Evolutionary conservation across 352 stramenopile species (phyloP), one percentile per base, ranked within the genome.

Genomic region (Globisporangium nodosum): DNA sequence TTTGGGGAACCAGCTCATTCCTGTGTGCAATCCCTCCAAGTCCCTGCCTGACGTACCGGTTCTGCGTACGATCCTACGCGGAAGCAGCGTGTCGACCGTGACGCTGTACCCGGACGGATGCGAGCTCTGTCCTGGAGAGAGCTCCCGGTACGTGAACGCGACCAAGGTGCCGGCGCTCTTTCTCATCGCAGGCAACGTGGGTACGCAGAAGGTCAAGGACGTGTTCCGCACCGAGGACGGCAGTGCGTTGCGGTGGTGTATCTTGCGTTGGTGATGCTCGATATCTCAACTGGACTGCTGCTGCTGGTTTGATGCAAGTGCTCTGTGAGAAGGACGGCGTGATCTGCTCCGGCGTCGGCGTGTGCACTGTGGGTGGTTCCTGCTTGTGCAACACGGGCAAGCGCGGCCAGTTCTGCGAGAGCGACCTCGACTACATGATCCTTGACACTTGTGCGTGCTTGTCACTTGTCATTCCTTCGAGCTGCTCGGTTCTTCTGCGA

Each of bases 101-200:
- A 84, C 71, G n/a, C 55, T 89, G 20, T 90, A 85, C 49, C 76
- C 83, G 7, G 83, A 92, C 52, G 75, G 77, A 2, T 92, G 81
- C 59, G 77, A 78, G 27, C 46, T 87, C n/a, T 92, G 81, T 59
- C 60, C 61, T 6, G 78, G 68, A 27, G 57, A 66, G 48, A 40
- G 47, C 24, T 64, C 71, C 1, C 65, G 71, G 46, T 91, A 88
- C 55, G 60, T 79, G 39, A 85, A 82, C 56, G 66, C 62, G 46
- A 85, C 75, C n/a, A 66, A 21, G 0, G 71, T 91, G 5, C 83
- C 83, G 13, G 68, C 70, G 47, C 69, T 92, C 35, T 65, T 85
- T 33, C 53, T 91, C 15, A 70, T 92, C n/a, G 81, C 74, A 5
- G 83, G 83, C 33, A 91, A 88, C 54, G 66, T 85, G 8, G 81